Evolutionary conservation across 345 rosid species (phyloP).

Genomic region (Mercurialis annua): DNA sequence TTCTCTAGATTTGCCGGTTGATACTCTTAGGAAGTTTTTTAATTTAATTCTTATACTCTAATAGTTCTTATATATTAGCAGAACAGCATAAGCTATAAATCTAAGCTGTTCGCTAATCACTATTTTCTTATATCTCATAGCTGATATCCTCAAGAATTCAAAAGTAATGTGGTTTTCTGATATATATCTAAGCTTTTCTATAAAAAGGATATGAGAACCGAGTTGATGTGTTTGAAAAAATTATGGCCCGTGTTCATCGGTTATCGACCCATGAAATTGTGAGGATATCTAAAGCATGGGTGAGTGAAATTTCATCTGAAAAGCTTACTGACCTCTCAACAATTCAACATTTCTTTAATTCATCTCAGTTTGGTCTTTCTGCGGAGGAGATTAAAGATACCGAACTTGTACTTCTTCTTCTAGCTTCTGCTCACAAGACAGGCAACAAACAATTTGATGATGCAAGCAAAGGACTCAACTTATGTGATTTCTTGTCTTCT

Average conservation of each 20-base stretch:
- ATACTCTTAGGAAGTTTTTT: background rate
- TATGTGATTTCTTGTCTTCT: conserved; percentile 3
- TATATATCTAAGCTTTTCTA: background rate
- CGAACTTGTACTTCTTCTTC: background rate
- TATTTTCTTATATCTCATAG: background rate
- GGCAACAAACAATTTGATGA: background rate
- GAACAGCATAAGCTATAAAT: background rate
- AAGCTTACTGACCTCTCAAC: background rate
- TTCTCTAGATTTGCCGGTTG: background rate
- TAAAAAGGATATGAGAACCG: background rate
- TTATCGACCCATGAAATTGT: conserved; percentile 11
- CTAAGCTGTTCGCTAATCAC: background rate
- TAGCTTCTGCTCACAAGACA: conserved; percentile 2
- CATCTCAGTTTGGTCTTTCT: background rate
- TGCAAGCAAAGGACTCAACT: background rate
- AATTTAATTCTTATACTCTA: background rate
- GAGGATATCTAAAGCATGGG: conserved; percentile 9
- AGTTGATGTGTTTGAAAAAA: too few species aligned
- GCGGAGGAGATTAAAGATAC: conserved; percentile 4
- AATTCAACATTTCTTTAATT: background rate
- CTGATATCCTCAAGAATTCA: background rate
- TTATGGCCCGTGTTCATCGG: background rate
- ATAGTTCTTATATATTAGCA: background rate
- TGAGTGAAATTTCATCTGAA: background rate
- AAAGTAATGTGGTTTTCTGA: too few species aligned